Evolutionary conservation across 2,329 filamentous ascomycete species (phyloP), one percentile per base, ranked within the genome.

Genomic region (Aureobasidium lini): DNA sequence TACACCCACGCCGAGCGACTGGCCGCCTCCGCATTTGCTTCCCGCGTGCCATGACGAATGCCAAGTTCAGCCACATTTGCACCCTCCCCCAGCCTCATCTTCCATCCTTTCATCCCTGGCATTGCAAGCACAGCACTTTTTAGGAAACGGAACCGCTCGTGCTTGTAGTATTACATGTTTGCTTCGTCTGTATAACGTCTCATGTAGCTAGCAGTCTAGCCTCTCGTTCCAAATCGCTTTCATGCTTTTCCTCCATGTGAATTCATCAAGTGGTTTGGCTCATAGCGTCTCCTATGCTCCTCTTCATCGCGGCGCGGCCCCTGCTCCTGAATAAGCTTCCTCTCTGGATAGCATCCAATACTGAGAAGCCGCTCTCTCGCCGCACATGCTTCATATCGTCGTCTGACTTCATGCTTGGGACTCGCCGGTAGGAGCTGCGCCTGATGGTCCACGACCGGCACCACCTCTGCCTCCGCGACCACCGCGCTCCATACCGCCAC

Each of bases 401-500:
- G 34, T 58, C 54, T 36, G 40, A 36, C 28, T 42, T 58, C 54
- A 58, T 42, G 43, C 43, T 44, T 58, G 54, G 34, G 54, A 31
- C 44, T 58, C 54, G 15, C 54, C 54, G n/a, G 36, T 11, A 8
- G 57, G 57, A 39, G 57, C 57, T 46, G 57, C 57, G 15, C 57
- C 34, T 6, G 57, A 59, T 13, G 57, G 10, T 39, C 57, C 57
- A 40, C 57, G 48, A 9, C 57, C 47, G 34, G 64, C 54, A 37
- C 61, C 57, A 36, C 62, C 63, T 40, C 65, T 65, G 23, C 67
- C 68, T 23, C 61, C 62, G 34, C 65, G 66, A 28, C 68, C 68
- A n/a, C 71, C 68, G 42, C 72, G 66, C 10, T 71, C 66, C 46
- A 69, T 66, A 34, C 71, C 75, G 53, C 79, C 80, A 63, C 78